Evolutionary conservation across 108 stramenopile species (phyloP).

Genomic region (Skeletonema potamos): DNA sequence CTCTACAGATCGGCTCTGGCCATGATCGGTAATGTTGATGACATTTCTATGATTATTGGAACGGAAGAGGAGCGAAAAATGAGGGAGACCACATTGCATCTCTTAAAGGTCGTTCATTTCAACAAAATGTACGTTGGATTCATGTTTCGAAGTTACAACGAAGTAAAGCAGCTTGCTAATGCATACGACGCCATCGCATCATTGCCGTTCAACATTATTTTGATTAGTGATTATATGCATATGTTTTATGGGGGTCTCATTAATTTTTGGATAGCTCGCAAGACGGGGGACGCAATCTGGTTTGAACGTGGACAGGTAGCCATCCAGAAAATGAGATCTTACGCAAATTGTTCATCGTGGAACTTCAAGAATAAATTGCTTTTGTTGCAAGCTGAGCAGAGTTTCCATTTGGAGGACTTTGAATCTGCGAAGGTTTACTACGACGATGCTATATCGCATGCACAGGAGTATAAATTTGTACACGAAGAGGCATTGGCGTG

Average conservation of each 20-base stretch:
- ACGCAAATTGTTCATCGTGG: not conserved
- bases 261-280: constrained; percentile 14
- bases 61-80: not conserved
- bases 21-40: not conserved
- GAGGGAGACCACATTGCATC: not conserved
- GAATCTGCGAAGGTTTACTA: not conserved
- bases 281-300: constrained; percentile 4
- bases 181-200: not conserved
- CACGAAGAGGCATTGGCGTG: not conserved
- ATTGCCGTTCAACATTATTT: not conserved
- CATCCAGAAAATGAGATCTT: not conserved
- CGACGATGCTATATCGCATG: not conserved
- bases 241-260: constrained; percentile 5
- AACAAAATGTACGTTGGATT: not conserved
- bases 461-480: not conserved
- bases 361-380: not conserved
- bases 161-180: not conserved
- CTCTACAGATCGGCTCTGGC: not conserved
- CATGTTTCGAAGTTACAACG: not conserved
- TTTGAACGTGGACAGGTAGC: not conserved
- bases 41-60: not conserved
- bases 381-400: not conserved
- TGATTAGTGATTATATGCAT: not conserved
- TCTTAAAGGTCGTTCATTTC: not conserved
- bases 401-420: not conserved